Conservation (phyloP, 2,329 filamentous ascomycete species). For the Aureobasidium sp. region DNA sequence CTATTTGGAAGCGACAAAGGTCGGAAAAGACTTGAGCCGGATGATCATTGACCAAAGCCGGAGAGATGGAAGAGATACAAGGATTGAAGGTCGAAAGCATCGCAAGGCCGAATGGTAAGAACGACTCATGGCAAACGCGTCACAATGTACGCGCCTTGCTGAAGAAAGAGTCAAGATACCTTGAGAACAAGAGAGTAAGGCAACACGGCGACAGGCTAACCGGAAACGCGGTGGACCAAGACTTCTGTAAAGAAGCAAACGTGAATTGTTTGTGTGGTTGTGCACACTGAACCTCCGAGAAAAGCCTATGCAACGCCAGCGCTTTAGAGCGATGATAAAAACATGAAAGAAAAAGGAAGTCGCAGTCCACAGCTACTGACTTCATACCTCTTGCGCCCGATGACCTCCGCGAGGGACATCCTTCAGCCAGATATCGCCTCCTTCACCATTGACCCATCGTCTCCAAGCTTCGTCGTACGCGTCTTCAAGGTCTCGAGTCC, state of each 20-base stretch:
- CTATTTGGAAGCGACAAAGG: background rate
- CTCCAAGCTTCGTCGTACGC: slow-evolving; percentile 87
- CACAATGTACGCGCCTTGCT: background rate
- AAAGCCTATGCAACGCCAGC: background rate
- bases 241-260: background rate
- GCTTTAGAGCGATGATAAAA: background rate
- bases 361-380: too few species aligned
- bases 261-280: background rate
- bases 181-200: background rate
- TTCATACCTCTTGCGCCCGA: background rate
- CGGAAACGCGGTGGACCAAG: background rate
- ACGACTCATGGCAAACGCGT: background rate
- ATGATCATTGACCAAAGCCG: background rate
- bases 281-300: background rate
- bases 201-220: background rate
- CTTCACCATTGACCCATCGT: slow-evolving; percentile 75
- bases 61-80: background rate
- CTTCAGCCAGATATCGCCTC: slow-evolving; percentile 84
- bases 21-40: background rate
- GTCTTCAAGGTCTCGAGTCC: slow-evolving; percentile 82
- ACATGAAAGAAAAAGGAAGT: background rate
- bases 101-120: background rate
- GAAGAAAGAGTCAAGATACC: background rate
- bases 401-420: slow-evolving; percentile 19
- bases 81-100: background rate